A percentile compares a stretch with the other conserved stretches of the same genome.
Evolutionary conservation across 306 rosid species (phyloP).

Genomic region (Urtica urens): DNA sequence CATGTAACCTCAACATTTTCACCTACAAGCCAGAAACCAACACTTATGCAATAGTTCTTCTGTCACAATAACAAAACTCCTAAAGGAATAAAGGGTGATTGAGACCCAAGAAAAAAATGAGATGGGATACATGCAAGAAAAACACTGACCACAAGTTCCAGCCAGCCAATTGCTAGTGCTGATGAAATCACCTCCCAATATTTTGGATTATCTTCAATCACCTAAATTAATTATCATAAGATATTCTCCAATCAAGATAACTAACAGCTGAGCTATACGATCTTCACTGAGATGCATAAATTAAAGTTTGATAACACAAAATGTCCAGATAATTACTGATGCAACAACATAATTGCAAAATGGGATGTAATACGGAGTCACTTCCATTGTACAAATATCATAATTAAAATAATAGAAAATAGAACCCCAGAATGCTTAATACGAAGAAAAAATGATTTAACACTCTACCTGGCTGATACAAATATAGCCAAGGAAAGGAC

Average conservation of each 20-base stretch:
- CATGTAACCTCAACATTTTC: constrained; percentile 81
- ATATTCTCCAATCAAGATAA: constrained; percentile 15
- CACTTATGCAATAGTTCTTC: constrained; percentile 8
- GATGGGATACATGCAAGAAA: neutral
- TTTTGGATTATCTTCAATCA: constrained; percentile 62
- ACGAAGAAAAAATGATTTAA: no score
- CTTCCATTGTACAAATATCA: no score
- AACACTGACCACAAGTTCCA: constrained; percentile 74
- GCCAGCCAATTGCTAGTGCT: constrained; percentile 90
- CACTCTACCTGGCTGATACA: no score
- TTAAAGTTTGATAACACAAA: no score
- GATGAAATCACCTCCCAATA: constrained; percentile 81
- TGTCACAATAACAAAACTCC: constrained; percentile 12
- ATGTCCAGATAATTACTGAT: no score
- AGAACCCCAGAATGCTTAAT: no score
- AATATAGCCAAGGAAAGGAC: no score
- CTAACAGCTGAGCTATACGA: neutral
- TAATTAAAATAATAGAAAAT: no score
- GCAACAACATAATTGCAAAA: no score
- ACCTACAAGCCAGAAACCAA: constrained; percentile 45
- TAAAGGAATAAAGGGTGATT: constrained; percentile 3
- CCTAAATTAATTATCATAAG: constrained; percentile 35
- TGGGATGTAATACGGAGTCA: no score
- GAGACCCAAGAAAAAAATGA: neutral
- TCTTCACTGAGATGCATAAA: no score